These are phyloP conservation scores for Aspergillus sp. DNA, from an alignment of 2,329 filamentous ascomycete species.

Conservation along the genomic window DNA sequence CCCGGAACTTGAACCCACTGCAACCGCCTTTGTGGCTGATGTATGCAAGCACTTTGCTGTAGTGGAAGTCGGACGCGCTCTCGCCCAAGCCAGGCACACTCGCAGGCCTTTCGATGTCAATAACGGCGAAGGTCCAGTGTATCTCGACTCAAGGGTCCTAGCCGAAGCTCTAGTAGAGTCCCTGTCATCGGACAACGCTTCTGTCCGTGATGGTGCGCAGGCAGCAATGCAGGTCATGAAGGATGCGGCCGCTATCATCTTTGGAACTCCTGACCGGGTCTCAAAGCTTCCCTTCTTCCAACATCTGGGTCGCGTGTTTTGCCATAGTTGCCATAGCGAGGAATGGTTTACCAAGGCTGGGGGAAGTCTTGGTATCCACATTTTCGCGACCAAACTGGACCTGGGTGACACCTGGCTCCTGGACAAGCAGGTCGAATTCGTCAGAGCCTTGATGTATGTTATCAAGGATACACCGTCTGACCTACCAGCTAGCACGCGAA, in stretches of 20 bases:
- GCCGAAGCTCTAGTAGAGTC: conserved; percentile 89
- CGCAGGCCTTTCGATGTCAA: conserved; percentile 79
- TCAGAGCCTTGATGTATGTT: conserved; percentile 90
- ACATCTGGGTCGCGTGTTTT: conserved; percentile 79
- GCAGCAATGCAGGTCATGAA: conserved; percentile 76
- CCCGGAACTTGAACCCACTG: conserved; percentile 75
- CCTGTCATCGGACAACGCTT: conserved; percentile 78
- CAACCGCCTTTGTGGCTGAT: conserved; percentile 73
- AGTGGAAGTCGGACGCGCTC: conserved; percentile 81
- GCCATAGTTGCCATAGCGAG: conserved; percentile 93
- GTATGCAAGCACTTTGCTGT: conserved; percentile 88
- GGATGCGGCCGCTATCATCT: conserved; percentile 73
- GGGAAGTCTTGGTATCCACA: conserved; percentile 84
- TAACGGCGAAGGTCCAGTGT: conserved; percentile 82
- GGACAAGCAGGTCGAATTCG: conserved; percentile 81
- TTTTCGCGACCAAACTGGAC: conserved; percentile 80
- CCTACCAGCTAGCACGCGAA: conserved; percentile 83
- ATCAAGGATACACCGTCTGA: conserved; percentile 98
- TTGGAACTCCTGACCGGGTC: conserved; percentile 72
- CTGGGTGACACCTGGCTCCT: conserved; percentile 82
- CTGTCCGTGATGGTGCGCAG: conserved; percentile 81
- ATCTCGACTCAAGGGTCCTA: conserved; percentile 81
- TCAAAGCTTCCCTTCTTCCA: conserved; percentile 81
- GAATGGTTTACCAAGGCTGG: conserved; percentile 99
- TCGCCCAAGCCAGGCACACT: conserved; percentile 76